Evolutionary conservation across 192 early-diverging fungal genomes (phyloP), one percentile per base, ranked within the genome.

Genomic region (Geranomyces variabilis): DNA sequence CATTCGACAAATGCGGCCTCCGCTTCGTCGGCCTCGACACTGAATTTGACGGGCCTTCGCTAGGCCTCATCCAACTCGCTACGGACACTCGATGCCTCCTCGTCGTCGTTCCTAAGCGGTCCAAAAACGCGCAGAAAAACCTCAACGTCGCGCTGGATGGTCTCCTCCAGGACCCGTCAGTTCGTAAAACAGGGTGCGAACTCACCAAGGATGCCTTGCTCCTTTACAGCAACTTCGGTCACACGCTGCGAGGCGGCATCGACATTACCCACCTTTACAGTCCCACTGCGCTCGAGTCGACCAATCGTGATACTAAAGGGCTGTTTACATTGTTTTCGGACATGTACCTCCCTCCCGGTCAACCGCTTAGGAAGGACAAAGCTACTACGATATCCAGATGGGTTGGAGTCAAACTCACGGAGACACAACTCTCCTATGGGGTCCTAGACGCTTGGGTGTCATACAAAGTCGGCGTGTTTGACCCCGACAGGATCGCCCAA

Each of bases 141-240:
- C n/a, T n/a, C n/a, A n/a, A n/a, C n/a, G n/a, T 28, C 24, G 66
- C 66, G 0, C 66, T 68, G n/a, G 66, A 68, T 34, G 17, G 5
- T 19, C 51, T 68, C 19, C 30, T 68, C 51, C 19, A 15, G 8
- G 66, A 68, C 46, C 47, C 66, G 0, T 6, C 51, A 19, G 31
- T 68, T 36, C 66, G 46, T 7, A 68, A 68, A 56, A 68, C 66
- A 7, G 66, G 66, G 26, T 68, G 66, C 28, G 66, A 68, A 36
- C 66, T 68, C 30, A 68, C 66, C 7, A 68, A 68, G 48, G 66
- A 68, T 36, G 66, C 66, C 22, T 29, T 68, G 22, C 51, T 68
- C 7, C 66, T 68, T 15, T 24, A 28, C 29, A 22, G 24, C 47
- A 68, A 68, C 66, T 68, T 68, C 30, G 66, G 66, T 31, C 66